Evolutionary conservation across 2,329 filamentous ascomycete species (phyloP).

Genomic region (Fusarium camptoceras): DNA sequence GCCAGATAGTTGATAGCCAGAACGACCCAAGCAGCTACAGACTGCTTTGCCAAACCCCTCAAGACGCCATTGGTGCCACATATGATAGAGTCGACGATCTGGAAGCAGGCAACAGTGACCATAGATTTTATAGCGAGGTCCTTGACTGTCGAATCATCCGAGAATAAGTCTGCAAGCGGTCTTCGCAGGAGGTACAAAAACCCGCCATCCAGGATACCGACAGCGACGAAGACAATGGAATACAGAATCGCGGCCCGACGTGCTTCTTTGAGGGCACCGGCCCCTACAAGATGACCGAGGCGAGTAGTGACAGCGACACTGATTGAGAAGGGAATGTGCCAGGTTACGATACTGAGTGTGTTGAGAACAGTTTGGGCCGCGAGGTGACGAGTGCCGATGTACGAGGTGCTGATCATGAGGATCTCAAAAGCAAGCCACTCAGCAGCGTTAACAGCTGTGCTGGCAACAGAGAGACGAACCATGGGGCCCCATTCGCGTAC

Average conservation of each 20-base stretch:
- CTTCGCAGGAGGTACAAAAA: slow-evolving; percentile 29
- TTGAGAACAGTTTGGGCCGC: slow-evolving; percentile 57
- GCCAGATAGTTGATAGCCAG: slow-evolving; percentile 36
- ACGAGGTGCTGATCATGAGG: slow-evolving; percentile 59
- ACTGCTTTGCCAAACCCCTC: slow-evolving; percentile 37
- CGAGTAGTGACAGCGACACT: slow-evolving; percentile 57
- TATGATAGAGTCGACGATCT: slow-evolving; percentile 36
- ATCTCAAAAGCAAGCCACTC: slow-evolving; percentile 60
- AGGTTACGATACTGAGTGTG: slow-evolving; percentile 55
- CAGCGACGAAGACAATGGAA: slow-evolving; percentile 24
- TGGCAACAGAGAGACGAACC: slow-evolving; percentile 55
- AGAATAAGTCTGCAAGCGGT: slow-evolving; percentile 33
- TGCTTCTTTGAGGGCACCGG: slow-evolving; percentile 38
- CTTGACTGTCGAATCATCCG: slow-evolving; percentile 29
- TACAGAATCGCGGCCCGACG: slow-evolving; percentile 30
- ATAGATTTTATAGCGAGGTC: slow-evolving; percentile 29
- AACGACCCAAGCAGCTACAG: slow-evolving; percentile 39
- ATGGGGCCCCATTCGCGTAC: slow-evolving; percentile 57
- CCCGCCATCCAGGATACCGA: slow-evolving; percentile 31
- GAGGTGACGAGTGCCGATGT: slow-evolving; percentile 56
- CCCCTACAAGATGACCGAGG: slow-evolving; percentile 57
- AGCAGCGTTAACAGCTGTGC: slow-evolving; percentile 56
- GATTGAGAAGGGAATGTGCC: slow-evolving; percentile 58
- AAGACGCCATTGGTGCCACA: slow-evolving; percentile 38
- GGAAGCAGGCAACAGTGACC: slow-evolving; percentile 34